Conservation (phyloP, 441 rosid genomes). For the Lepidium campestre region DNA sequence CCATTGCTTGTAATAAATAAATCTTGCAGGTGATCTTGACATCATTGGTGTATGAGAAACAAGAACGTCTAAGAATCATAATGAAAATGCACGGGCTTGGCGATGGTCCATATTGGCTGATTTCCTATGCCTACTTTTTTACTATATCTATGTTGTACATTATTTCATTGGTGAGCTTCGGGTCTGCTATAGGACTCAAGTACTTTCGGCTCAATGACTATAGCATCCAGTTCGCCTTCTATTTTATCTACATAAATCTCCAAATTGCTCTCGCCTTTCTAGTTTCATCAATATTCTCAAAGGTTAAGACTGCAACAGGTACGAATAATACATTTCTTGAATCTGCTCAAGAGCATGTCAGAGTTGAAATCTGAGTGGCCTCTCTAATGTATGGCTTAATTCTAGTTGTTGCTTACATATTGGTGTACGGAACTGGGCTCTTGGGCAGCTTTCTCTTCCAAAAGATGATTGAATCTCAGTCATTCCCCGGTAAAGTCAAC, state of each 20-base stretch:
- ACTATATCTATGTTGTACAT: conserved; percentile 57
- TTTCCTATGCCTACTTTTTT: conserved; percentile 80
- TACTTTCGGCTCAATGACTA: conserved; percentile 72
- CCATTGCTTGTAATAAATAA: background rate
- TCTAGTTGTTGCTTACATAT: conserved; percentile 63
- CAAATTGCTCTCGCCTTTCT: conserved; percentile 83
- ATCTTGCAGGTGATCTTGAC: conserved; percentile 63
- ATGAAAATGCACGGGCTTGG: conserved; percentile 99
- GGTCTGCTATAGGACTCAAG: conserved; percentile 69
- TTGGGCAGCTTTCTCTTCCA: conserved; percentile 68
- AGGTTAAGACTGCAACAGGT: conserved; percentile 88
- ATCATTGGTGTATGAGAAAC: conserved; percentile 78
- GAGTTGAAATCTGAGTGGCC: background rate
- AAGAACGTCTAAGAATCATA: conserved; percentile 79
- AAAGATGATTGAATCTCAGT: conserved; percentile 44
- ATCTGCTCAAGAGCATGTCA: background rate
- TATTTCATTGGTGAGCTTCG: conserved; percentile 64
- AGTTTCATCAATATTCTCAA: conserved; percentile 56
- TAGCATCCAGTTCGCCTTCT: conserved; percentile 73
- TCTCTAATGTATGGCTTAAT: conserved; percentile 6
- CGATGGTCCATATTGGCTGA: conserved; percentile 95
- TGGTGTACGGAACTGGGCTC: conserved; percentile 78
- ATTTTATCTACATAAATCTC: conserved; percentile 65
- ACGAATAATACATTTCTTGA: conserved; percentile 7
- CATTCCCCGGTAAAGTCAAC: conserved; percentile 66